Evolutionary conservation across 1,284 basidiomycete species (phyloP).

Genomic region (Cutaneotrichosporon sp.): DNA sequence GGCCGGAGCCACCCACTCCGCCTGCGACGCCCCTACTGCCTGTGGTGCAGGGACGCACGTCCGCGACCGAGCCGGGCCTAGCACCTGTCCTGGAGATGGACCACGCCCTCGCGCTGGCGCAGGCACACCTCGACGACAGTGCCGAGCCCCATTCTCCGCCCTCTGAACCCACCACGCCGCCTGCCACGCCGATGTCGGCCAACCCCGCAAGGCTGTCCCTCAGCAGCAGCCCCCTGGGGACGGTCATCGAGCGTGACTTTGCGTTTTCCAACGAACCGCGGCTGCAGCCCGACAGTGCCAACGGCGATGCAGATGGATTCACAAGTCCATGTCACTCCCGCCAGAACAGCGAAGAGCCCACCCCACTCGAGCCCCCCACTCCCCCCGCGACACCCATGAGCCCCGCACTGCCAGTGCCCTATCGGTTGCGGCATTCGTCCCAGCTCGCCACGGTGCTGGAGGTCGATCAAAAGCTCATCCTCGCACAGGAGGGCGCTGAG

Average conservation of each 20-base stretch:
- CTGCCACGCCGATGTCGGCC: not conserved
- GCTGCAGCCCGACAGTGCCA: too few relatives aligned
- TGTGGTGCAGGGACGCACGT: not conserved
- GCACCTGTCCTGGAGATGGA: not conserved
- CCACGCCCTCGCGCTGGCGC: not conserved
- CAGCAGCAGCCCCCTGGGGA: too few relatives aligned
- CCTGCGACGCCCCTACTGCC: not conserved
- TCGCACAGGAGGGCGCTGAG: too few relatives aligned
- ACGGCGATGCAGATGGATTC: too few relatives aligned
- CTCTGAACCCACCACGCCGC: not conserved
- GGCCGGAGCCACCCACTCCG: not conserved
- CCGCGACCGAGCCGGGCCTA: too few relatives aligned
- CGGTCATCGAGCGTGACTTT: not conserved
- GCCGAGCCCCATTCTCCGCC: not conserved
- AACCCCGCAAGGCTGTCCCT: too few relatives aligned
- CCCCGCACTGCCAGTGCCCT: not conserved
- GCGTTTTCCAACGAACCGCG: too few relatives aligned
- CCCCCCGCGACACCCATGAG: not conserved
- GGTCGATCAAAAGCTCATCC: not conserved
- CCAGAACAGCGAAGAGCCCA: too few relatives aligned
- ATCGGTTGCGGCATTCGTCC: not conserved
- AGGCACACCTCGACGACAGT: not conserved
- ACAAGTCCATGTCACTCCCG: too few relatives aligned
- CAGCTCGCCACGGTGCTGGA: not conserved
- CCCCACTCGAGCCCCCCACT: too few relatives aligned